Evolutionary conservation across 2,329 filamentous ascomycete genomes (phyloP).

Genomic region (Sordariomycetes sp.): DNA sequence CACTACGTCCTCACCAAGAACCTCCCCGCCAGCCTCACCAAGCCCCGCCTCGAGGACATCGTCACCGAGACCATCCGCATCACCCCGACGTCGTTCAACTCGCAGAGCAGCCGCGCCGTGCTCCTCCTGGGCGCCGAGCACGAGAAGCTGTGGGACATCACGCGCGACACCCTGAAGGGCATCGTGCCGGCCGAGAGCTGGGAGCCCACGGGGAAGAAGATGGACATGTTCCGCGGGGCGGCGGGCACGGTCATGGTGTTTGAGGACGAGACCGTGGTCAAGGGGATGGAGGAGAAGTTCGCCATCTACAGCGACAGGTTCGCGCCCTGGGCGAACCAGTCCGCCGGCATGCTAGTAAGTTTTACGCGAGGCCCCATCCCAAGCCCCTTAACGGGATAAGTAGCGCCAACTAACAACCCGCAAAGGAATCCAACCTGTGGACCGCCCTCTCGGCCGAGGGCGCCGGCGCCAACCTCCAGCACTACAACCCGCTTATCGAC

Average conservation of each 20-base stretch:
- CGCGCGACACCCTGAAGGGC: conserved; percentile 51
- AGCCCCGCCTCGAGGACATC: conserved; percentile 50
- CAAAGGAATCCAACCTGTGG: conserved; percentile 64
- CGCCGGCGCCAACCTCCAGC: conserved; percentile 80
- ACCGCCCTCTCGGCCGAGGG: conserved; percentile 74
- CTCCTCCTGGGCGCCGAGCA: conserved; percentile 76
- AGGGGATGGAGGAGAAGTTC: conserved; percentile 57
- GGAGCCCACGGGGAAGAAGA: conserved; percentile 34
- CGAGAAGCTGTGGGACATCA: conserved; percentile 76
- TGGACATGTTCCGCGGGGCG: conserved; percentile 52
- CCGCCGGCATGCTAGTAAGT: conserved; percentile 58
- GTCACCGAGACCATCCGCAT: conserved; percentile 53
- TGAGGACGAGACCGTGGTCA: conserved; percentile 61
- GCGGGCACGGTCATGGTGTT: conserved; percentile 86
- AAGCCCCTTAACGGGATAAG: background rate
- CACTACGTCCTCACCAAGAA: conserved; percentile 58
- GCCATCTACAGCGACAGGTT: conserved; percentile 71
- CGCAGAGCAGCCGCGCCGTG: conserved; percentile 68
- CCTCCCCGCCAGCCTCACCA: conserved; percentile 40
- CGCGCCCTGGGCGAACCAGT: conserved; percentile 65
- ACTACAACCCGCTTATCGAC: conserved; percentile 85
- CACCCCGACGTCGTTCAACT: conserved; percentile 79
- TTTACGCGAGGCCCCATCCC: background rate
- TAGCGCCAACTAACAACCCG: background rate
- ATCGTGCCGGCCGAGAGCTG: conserved; percentile 58